These are phyloP conservation scores for Stromatinia cepivora DNA, from an alignment of 2,329 filamentous ascomycete genomes.

Conservation along the genomic window DNA sequence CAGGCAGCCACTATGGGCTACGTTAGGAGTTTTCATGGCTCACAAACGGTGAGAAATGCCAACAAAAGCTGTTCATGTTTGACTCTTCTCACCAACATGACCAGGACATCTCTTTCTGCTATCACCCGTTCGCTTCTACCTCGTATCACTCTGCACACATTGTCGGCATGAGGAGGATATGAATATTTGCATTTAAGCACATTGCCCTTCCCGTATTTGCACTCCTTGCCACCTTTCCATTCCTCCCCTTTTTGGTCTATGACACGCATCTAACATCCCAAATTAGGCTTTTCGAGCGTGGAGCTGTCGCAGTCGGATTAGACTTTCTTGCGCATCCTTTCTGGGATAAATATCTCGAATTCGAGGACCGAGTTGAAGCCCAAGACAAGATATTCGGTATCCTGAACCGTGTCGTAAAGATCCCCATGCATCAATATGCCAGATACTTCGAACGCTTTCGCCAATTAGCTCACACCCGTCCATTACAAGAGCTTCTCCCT, in stretches of 20 bases:
- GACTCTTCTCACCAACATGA: constrained; percentile 65
- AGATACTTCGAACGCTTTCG: constrained; percentile 93
- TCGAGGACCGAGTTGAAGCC: constrained; percentile 85
- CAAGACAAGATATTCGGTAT: constrained; percentile 84
- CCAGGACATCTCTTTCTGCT: constrained; percentile 59
- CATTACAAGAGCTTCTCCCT: constrained; percentile 71
- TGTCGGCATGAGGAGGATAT: constrained; percentile 48
- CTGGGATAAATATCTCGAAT: constrained; percentile 99
- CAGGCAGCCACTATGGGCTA: constrained; percentile 31
- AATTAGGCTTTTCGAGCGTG: constrained; percentile 85
- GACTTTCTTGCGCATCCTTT: constrained; percentile 95
- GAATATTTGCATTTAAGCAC: constrained; percentile 52
- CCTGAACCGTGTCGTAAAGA: constrained; percentile 76
- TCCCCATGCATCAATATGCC: constrained; percentile 94
- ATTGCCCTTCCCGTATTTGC: constrained; percentile 63
- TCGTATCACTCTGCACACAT: constrained; percentile 42
- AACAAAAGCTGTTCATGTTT: constrained; percentile 57
- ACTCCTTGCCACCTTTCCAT: constrained; percentile 48
- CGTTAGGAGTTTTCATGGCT: constrained; percentile 46
- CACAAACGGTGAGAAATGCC: constrained; percentile 70
- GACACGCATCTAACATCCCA: constrained; percentile 31
- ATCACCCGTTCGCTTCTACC: constrained; percentile 48
- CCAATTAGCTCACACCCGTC: constrained; percentile 69
- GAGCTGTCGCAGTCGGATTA: constrained; percentile 77
- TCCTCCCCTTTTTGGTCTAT: constrained; percentile 31